These are phyloP conservation scores for Lophiostoma macrostomum DNA, from an alignment of 495 filamentous ascomycete species.

Conservation along the genomic window DNA sequence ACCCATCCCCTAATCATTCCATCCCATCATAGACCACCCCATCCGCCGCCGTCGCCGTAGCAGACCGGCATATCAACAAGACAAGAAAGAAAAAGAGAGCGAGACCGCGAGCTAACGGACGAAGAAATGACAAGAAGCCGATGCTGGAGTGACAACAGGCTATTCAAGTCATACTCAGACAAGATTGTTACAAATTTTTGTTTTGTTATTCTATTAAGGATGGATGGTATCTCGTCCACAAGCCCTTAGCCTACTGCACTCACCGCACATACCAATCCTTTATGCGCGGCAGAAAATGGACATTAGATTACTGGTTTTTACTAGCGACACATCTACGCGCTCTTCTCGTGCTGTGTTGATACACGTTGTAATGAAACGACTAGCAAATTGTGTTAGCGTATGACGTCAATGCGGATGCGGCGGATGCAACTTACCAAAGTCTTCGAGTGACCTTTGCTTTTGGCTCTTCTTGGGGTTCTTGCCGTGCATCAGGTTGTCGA, in stretches of 20 bases:
- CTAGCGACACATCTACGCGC: conserved; percentile 46
- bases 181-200: conserved; percentile 24
- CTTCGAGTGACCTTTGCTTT: conserved; percentile 75
- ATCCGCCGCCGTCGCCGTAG: too few species aligned
- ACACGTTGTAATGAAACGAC: conserved; percentile 82
- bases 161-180: too few species aligned
- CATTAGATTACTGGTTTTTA: conserved; percentile 21
- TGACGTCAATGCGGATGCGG: not conserved
- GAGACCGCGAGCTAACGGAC: too few species aligned
- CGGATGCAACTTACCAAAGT: conserved; percentile 63
- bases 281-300: too few species aligned
- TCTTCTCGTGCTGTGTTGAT: conserved; percentile 79
- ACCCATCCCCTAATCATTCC: conserved; percentile 5
- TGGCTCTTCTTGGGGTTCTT: conserved; percentile 71
- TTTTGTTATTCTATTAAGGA: conserved; percentile 12
- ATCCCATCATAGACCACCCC: conserved; percentile 27
- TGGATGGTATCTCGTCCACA: not conserved
- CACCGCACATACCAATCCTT: conserved; percentile 16
- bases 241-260: not conserved
- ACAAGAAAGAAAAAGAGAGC: too few species aligned
- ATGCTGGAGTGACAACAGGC: too few species aligned
- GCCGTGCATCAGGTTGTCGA: conserved; percentile 91
- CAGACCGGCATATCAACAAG: too few species aligned
- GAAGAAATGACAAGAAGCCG: too few species aligned
- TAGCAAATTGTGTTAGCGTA: conserved; percentile 40